phyloP scores from a whole-genome alignment of 768 basidiomycete genomes.

The Rhodotorula babjevae region DNA sequence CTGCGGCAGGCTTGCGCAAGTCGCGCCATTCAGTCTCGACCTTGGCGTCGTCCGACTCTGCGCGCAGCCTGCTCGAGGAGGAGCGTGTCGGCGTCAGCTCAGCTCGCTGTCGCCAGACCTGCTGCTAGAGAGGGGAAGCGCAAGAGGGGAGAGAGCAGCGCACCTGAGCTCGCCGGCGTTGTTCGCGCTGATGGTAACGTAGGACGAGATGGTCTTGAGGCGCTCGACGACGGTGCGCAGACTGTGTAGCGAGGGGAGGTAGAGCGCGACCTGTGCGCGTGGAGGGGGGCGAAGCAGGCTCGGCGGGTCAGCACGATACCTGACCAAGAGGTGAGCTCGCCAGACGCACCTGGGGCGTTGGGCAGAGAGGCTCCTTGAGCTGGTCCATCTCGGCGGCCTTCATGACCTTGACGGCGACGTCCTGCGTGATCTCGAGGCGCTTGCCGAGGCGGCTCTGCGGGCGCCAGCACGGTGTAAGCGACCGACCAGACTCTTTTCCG shows the following conservation, averaged over 20 bases:
- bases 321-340: no score
- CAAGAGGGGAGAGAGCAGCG: constrained; percentile 41
- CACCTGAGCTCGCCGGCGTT: constrained; percentile 56
- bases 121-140: no score
- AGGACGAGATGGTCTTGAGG: constrained; percentile 64
- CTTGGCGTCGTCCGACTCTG: constrained; percentile 64
- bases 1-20: constrained; percentile 49
- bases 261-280: constrained; percentile 60
- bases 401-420: constrained; percentile 76
- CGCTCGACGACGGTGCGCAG: constrained; percentile 75
- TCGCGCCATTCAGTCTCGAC: constrained; percentile 74
- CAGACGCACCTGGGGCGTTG: constrained; percentile 70
- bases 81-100: not conserved
- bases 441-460: constrained; percentile 60
- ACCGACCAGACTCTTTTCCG: no score
- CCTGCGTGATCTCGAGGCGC: constrained; percentile 65
- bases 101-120: no score
- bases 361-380: constrained; percentile 74
- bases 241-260: constrained; percentile 66
- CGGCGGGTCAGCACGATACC: no score
- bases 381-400: constrained; percentile 66
- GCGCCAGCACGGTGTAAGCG: no score
- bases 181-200: constrained; percentile 66
- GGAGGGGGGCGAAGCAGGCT: no score
- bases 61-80: constrained; percentile 11